A percentile compares a stretch with the other conserved stretches of the same genome.
Evolutionary conservation across 306 rosid genomes (phyloP).

Genomic region (Trifolium dubium): DNA sequence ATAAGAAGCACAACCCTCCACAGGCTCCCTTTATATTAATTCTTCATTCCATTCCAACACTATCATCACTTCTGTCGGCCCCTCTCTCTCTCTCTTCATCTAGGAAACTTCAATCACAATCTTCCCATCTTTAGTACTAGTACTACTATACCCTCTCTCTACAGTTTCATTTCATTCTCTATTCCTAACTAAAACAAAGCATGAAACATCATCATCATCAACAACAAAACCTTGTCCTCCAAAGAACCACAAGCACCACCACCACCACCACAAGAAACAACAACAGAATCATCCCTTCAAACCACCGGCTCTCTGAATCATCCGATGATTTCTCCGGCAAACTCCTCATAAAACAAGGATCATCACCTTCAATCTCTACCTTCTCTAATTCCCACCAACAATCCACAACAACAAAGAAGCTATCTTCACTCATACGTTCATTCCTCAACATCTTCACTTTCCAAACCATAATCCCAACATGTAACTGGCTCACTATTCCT

Average conservation of each 20-base stretch:
- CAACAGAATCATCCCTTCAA: conserved; percentile 55
- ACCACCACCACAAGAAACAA: conserved; percentile 42
- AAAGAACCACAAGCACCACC: conserved; percentile 56
- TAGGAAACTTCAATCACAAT: conserved; percentile 39
- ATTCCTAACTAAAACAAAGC: conserved; percentile 2
- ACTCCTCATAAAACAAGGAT: conserved; percentile 50
- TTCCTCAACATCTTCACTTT: conserved; percentile 68
- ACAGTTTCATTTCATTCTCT: not conserved
- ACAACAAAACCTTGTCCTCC: conserved; percentile 52
- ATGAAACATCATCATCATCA: conserved; percentile 56
- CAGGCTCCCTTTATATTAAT: conserved; percentile 66
- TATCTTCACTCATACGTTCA: conserved; percentile 64
- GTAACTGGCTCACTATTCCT: conserved; percentile 77
- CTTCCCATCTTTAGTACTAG: not conserved
- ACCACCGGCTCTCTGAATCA: conserved; percentile 13
- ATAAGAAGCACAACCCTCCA: conserved; percentile 67
- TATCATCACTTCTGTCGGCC: conserved; percentile 81
- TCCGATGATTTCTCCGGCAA: conserved; percentile 51
- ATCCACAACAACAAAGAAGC: conserved; percentile 33
- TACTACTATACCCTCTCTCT: not conserved
- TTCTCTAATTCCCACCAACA: conserved; percentile 1
- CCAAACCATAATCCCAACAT: conserved; percentile 58
- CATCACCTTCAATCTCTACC: conserved; percentile 44
- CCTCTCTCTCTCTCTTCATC: conserved; percentile 22
- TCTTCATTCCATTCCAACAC: conserved; percentile 53